These are phyloP conservation scores for Rosa rugosa DNA, from an alignment of 306 rosid genomes.

Conservation along the genomic window DNA sequence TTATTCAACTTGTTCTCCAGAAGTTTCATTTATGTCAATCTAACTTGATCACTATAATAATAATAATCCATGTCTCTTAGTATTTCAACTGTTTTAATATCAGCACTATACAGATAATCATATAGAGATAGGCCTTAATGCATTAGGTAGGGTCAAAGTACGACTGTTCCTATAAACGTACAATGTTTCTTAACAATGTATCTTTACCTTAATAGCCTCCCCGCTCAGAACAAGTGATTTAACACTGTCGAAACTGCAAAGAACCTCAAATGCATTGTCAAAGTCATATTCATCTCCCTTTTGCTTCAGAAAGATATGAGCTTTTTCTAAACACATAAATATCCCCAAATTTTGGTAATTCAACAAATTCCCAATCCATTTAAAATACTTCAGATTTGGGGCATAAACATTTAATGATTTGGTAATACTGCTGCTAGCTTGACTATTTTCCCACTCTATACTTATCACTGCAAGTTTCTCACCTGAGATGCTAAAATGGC, in stretches of 20 bases:
- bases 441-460: neutral
- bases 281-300: neutral
- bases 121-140: too few species aligned
- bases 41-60: too few species aligned
- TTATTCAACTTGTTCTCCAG: too few species aligned
- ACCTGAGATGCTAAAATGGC: slow-evolving; percentile 3
- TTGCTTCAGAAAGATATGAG: neutral
- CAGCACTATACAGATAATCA: too few species aligned
- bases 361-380: neutral
- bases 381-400: neutral
- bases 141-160: too few species aligned
- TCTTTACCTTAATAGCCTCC: neutral
- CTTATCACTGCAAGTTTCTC: neutral
- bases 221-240: neutral
- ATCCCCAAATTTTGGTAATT: neutral
- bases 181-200: neutral
- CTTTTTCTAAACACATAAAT: neutral
- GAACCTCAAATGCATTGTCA: neutral
- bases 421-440: neutral
- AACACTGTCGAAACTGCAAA: neutral
- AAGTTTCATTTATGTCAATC: too few species aligned
- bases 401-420: neutral
- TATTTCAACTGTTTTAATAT: too few species aligned
- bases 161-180: too few species aligned
- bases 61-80: too few species aligned